Percentiles rank a stretch among this genome's conserved stretches.
phyloP scores from a whole-genome alignment of 139 green algal species.

The Coelastrella sp. region DNA sequence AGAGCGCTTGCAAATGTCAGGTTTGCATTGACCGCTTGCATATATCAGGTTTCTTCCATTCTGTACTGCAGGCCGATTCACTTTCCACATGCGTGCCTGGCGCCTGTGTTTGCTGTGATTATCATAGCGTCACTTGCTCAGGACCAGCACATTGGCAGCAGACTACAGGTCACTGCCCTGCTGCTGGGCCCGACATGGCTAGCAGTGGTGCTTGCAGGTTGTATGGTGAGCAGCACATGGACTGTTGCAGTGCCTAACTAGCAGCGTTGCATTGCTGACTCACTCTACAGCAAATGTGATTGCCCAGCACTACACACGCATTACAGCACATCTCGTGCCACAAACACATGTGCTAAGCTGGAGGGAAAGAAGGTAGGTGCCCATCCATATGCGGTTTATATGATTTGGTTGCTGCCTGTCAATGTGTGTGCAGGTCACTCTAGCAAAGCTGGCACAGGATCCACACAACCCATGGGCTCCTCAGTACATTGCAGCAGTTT shows the following conservation, averaged over 20 bases:
- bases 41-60: neutral
- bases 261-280: neutral
- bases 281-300: neutral
- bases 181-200: slow-evolving; percentile 35
- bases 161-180: slow-evolving; percentile 18
- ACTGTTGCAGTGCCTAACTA: neutral
- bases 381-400: neutral
- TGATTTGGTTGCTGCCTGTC: neutral
- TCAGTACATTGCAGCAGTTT: neutral
- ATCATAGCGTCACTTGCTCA: neutral
- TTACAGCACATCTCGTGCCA: neutral
- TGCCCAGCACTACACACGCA: neutral
- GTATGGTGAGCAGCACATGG: neutral
- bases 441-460: slow-evolving; percentile 20
- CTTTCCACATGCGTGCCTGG: slow-evolving; percentile 9
- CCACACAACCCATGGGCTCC: neutral
- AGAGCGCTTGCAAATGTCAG: neutral
- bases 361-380: neutral
- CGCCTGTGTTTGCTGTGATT: slow-evolving; percentile 27
- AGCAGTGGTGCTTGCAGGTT: slow-evolving; percentile 10
- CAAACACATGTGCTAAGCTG: neutral
- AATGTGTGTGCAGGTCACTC: neutral
- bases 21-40: neutral
- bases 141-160: slow-evolving; percentile 36
- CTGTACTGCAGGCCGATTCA: slow-evolving; percentile 1